phyloP scores from a whole-genome alignment of 495 filamentous ascomycete species.

The Lentithecium fluviatile region DNA sequence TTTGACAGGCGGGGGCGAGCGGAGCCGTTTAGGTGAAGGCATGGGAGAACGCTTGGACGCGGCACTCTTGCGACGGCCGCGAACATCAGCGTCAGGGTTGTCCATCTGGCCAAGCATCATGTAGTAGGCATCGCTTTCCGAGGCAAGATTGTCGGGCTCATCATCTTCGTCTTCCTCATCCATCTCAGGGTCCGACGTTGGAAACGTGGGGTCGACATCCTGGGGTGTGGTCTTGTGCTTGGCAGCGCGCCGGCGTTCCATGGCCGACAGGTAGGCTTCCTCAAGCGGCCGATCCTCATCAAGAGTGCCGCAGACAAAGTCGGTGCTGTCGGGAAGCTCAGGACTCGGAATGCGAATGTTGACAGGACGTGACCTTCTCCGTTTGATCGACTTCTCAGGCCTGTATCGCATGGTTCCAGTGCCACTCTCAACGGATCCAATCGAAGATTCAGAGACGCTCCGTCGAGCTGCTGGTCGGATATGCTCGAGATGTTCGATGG shows the following conservation, averaged over 20 bases:
- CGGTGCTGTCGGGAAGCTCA: slow-evolving; percentile 90
- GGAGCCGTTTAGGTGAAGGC: slow-evolving; percentile 52
- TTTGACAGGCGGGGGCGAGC: slow-evolving; percentile 47
- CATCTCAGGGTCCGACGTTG: slow-evolving; percentile 80
- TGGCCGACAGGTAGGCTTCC: slow-evolving; percentile 81
- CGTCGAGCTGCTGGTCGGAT: slow-evolving; percentile 50
- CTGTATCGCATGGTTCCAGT: slow-evolving; percentile 38
- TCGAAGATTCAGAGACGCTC: slow-evolving; percentile 60
- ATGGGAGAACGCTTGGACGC: slow-evolving; percentile 47
- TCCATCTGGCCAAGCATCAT: slow-evolving; percentile 62
- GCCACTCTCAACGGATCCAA: slow-evolving; percentile 57
- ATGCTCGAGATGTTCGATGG: slow-evolving; percentile 51
- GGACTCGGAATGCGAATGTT: slow-evolving; percentile 72
- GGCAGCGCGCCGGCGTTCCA: slow-evolving; percentile 74
- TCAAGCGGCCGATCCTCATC: slow-evolving; percentile 95
- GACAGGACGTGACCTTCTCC: slow-evolving; percentile 45
- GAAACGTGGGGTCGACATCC: slow-evolving; percentile 97
- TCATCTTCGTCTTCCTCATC: slow-evolving; percentile 60
- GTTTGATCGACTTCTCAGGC: slow-evolving; percentile 7
- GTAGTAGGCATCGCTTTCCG: slow-evolving; percentile 57
- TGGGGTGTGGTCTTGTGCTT: slow-evolving; percentile 81
- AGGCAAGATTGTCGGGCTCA: slow-evolving; percentile 29
- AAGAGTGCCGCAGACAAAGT: slow-evolving; percentile 95
- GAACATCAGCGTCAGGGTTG: slow-evolving; percentile 40
- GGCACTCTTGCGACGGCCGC: slow-evolving; percentile 43